These are phyloP conservation scores for Stephania japonica DNA, from an alignment of 164 flowering plant genomes.

Conservation along the genomic window DNA sequence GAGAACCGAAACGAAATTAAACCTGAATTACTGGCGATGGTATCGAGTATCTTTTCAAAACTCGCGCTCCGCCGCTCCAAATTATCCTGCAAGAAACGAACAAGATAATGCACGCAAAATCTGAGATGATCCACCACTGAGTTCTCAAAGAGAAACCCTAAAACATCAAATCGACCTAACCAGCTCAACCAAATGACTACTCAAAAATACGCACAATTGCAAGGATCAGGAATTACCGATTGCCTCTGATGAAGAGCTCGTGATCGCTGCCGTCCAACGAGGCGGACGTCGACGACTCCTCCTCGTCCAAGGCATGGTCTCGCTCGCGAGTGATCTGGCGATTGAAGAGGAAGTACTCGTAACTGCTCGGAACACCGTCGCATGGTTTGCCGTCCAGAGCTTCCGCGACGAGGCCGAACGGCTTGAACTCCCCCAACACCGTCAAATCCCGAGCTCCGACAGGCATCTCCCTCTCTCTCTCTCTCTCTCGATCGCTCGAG, in stretches of 20 bases:
- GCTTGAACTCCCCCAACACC: conserved; percentile 85
- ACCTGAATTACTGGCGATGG: conserved; percentile 66
- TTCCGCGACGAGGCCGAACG: conserved; percentile 83
- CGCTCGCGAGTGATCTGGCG: conserved; percentile 45
- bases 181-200: not conserved
- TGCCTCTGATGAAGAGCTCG: conserved; percentile 90
- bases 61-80: conserved; percentile 75
- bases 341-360: conserved; percentile 70
- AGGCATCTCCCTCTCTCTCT: conserved; percentile 22
- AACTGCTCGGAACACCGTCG: conserved; percentile 35
- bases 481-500: not conserved
- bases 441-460: conserved; percentile 55
- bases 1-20: conserved; percentile 1
- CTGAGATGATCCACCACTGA: not conserved
- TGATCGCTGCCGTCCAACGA: conserved; percentile 53
- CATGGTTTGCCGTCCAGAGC: conserved; percentile 66
- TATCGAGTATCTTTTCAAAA: conserved; percentile 67
- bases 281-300: conserved; percentile 20
- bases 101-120: not conserved
- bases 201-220: not conserved
- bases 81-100: conserved; percentile 44
- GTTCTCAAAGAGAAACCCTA: not conserved
- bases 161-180: not conserved
- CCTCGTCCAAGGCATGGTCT: conserved; percentile 28
- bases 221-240: conserved; percentile 36